These are phyloP conservation scores for Spinacia oleracea DNA, from an alignment of 179 eudicot genomes.

Conservation along the genomic window DNA sequence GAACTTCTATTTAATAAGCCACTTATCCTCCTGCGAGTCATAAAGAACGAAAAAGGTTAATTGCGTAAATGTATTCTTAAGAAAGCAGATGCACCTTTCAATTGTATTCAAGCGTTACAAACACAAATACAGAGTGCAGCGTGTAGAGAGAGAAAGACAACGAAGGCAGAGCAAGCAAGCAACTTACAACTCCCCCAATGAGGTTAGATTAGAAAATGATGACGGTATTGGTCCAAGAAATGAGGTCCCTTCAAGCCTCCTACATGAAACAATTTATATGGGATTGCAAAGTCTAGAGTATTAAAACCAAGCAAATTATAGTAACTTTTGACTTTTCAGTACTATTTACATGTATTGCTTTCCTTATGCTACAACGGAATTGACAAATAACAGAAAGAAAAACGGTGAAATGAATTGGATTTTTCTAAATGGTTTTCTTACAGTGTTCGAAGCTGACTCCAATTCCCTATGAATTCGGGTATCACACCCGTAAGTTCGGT, in stretches of 20 bases:
- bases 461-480: conserved; percentile 77
- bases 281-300: too few species aligned
- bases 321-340: too few species aligned
- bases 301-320: too few species aligned
- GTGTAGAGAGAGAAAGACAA: neutral
- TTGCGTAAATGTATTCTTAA: too few species aligned
- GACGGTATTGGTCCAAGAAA: conserved; percentile 70
- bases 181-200: conserved; percentile 57
- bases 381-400: too few species aligned
- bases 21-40: conserved; percentile 60
- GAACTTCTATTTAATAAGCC: conserved; percentile 66
- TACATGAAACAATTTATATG: conserved; percentile 19
- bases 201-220: conserved; percentile 49
- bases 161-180: neutral
- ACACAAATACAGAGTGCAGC: neutral
- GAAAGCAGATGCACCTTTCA: neutral
- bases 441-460: conserved; percentile 63
- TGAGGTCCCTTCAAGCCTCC: conserved; percentile 85
- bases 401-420: neutral
- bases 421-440: conserved; percentile 35
- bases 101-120: neutral
- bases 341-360: neutral
- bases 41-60: neutral
- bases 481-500: conserved; percentile 60
- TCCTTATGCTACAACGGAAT: too few species aligned